phyloP scores from a whole-genome alignment of 225 moss, liverwort and hornwort species.

The Physcomitrium patens region DNA sequence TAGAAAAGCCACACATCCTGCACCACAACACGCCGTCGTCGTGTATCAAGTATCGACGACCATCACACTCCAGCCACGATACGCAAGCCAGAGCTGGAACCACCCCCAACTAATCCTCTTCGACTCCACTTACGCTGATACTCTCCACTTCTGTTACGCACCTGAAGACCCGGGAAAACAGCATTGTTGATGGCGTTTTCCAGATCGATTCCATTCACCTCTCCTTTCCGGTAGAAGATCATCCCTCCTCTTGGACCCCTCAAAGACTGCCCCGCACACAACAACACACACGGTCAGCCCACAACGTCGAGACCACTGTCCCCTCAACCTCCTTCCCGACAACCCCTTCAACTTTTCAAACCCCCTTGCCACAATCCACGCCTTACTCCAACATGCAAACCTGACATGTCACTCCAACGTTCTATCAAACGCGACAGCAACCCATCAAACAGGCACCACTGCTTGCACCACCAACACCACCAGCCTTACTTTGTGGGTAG shows the following conservation, averaged over 20 bases:
- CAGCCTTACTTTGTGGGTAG: slow-evolving; percentile 79
- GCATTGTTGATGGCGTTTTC: slow-evolving; percentile 83
- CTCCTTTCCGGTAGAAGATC: slow-evolving; percentile 81
- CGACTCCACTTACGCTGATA: background rate
- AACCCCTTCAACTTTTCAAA: background rate
- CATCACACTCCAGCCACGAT: too few species aligned
- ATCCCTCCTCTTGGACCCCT: slow-evolving; percentile 94
- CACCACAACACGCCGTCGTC: too few species aligned
- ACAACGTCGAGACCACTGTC: background rate
- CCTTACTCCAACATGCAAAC: background rate
- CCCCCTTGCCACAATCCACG: slow-evolving; percentile 14
- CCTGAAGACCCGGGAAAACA: slow-evolving; percentile 89
- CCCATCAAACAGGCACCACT: background rate
- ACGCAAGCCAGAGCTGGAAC: background rate
- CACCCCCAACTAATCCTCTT: background rate
- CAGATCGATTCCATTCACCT: slow-evolving; percentile 67
- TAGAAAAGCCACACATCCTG: too few species aligned
- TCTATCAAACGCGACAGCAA: background rate
- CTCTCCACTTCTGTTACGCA: slow-evolving; percentile 29
- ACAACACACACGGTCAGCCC: slow-evolving; percentile 1
- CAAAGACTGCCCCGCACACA: slow-evolving; percentile 50
- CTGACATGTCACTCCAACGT: background rate
- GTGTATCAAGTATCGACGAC: background rate
- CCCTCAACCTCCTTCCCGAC: background rate
- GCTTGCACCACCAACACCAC: background rate